phyloP scores from a whole-genome alignment of 23 red algal genomes.

The Gracilaria caudata region DNA sequence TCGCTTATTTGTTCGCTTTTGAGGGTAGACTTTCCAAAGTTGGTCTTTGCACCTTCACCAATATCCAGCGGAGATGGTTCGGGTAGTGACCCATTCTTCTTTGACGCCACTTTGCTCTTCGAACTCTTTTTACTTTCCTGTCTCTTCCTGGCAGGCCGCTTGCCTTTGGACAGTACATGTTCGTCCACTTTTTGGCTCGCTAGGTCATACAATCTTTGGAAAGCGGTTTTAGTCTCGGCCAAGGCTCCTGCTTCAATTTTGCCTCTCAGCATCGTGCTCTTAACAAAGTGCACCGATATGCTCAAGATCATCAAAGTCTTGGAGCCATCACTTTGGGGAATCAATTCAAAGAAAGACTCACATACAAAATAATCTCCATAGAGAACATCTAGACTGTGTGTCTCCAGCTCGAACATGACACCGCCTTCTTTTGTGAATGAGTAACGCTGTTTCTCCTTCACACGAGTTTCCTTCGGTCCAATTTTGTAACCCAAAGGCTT shows the following conservation, averaged over 20 bases:
- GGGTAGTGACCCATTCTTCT: neutral
- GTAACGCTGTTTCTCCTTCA: constrained; percentile 67
- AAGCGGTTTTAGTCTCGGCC: constrained; percentile 52
- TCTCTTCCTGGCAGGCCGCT: neutral
- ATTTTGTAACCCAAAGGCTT: constrained; percentile 58
- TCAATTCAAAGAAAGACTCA: constrained; percentile 66
- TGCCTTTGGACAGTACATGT: neutral
- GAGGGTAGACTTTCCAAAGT: neutral
- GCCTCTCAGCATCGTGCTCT: constrained; percentile 46
- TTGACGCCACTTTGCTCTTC: too few relatives aligned
- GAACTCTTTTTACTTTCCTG: neutral
- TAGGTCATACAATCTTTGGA: constrained; percentile 40
- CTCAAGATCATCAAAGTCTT: constrained; percentile 54
- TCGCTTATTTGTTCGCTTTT: neutral
- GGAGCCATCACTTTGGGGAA: constrained; percentile 39
- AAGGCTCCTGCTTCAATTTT: constrained; percentile 68
- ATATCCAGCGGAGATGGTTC: constrained; percentile 8
- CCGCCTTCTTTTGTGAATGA: constrained; percentile 63
- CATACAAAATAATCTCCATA: constrained; percentile 61
- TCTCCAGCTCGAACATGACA: constrained; percentile 40
- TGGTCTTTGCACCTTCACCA: neutral
- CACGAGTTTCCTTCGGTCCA: constrained; percentile 73
- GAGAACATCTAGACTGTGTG: constrained; percentile 73
- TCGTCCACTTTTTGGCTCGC: constrained; percentile 37
- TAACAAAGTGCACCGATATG: constrained; percentile 61